These are phyloP conservation scores for Nematocida ironsii DNA, from an alignment of 371 early-diverging fungal genomes.

Conservation along the genomic window DNA sequence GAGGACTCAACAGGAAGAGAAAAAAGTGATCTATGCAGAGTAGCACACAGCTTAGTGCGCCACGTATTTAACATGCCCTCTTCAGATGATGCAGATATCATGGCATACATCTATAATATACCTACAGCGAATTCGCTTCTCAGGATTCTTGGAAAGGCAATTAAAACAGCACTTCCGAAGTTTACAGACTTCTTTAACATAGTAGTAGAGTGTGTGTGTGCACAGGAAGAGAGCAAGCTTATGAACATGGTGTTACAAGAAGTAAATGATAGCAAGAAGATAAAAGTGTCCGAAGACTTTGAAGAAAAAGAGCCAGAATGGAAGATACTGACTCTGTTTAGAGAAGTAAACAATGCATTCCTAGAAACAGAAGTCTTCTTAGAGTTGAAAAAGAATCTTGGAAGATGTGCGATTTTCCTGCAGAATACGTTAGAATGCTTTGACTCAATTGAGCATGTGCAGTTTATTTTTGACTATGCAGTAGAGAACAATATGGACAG, in stretches of 20 bases:
- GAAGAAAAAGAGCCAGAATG: conserved; percentile 39
- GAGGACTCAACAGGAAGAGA: not conserved
- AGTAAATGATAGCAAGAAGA: conserved; percentile 21
- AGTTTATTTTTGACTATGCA: conserved; percentile 29
- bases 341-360: conserved; percentile 26
- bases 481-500: not conserved
- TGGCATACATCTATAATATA: conserved; percentile 34
- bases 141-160: not conserved
- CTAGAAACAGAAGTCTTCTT: conserved; percentile 29
- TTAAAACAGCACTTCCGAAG: not conserved
- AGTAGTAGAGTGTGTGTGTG: conserved; percentile 20
- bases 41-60: conserved; percentile 10
- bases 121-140: conserved; percentile 14
- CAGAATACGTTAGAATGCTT: conserved; percentile 38
- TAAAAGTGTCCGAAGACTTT: conserved; percentile 28
- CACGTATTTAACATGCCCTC: not conserved
- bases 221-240: not conserved
- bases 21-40: conserved; percentile 36
- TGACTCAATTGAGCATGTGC: not conserved
- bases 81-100: conserved; percentile 13
- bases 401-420: conserved; percentile 23
- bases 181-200: conserved; percentile 32
- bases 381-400: conserved; percentile 4
- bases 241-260: conserved; percentile 1
- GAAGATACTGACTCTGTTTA: conserved; percentile 34